phyloP scores from a whole-genome alignment of 345 rosid genomes.

The Salix suchowensis region DNA sequence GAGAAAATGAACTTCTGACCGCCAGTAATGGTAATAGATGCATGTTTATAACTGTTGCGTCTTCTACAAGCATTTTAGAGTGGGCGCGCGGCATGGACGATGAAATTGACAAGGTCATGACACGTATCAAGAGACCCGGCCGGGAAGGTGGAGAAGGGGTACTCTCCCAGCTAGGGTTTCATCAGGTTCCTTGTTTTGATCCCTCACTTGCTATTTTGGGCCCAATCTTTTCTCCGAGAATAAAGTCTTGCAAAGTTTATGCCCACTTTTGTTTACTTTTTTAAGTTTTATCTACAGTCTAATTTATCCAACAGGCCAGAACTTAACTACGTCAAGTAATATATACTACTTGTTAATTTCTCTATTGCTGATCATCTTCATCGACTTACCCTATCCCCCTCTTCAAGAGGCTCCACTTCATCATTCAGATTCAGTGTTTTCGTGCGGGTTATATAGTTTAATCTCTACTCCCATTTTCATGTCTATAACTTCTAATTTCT shows the following conservation, averaged over 20 bases:
- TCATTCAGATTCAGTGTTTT: background rate
- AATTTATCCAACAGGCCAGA: background rate
- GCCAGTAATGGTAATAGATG: slow-evolving; percentile 17
- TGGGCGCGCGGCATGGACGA: slow-evolving; percentile 7
- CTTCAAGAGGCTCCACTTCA: background rate
- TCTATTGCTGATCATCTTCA: background rate
- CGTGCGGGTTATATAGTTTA: background rate
- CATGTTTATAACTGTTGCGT: slow-evolving; percentile 30
- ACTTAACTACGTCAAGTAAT: background rate
- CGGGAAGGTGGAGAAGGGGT: background rate
- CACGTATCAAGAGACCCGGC: background rate
- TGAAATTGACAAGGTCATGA: slow-evolving; percentile 32
- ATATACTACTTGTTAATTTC: background rate
- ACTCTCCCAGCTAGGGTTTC: slow-evolving; percentile 8
- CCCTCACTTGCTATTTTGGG: slow-evolving; percentile 28
- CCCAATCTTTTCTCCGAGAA: slow-evolving; percentile 5
- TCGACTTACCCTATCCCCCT: background rate
- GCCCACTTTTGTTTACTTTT: slow-evolving; percentile 12
- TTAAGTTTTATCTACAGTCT: slow-evolving; percentile 2
- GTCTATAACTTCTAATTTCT: background rate
- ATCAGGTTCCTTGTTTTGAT: slow-evolving; percentile 33
- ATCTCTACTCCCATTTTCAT: background rate
- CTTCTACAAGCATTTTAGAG: slow-evolving; percentile 30
- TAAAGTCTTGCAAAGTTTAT: slow-evolving; percentile 8
- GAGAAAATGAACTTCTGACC: background rate